Percentiles rank a stretch among this genome's conserved stretches.
phyloP scores from a whole-genome alignment of 805 yeast species.

The Ogataea wickerhamii region DNA sequence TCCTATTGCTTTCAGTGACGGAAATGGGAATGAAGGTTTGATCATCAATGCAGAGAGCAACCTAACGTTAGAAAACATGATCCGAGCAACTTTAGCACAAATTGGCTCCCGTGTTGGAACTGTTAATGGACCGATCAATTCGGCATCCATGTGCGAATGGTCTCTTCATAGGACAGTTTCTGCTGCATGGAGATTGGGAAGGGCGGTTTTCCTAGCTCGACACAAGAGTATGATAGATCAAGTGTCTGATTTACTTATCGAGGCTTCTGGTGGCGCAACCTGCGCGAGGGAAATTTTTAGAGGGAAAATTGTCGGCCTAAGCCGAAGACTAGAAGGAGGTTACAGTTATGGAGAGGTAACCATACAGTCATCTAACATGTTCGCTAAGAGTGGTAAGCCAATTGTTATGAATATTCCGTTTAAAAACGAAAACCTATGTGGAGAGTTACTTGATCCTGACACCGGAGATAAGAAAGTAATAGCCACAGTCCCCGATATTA shows the following conservation, averaged over 20 bases:
- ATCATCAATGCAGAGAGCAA: slow-evolving; percentile 33
- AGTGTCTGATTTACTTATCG: slow-evolving; percentile 35
- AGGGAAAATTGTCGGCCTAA: slow-evolving; percentile 44
- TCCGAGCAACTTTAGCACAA: slow-evolving; percentile 42
- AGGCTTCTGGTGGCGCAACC: slow-evolving; percentile 31
- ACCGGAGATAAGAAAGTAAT: slow-evolving; percentile 26
- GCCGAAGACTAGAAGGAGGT: slow-evolving; percentile 39
- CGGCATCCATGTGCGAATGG: slow-evolving; percentile 13
- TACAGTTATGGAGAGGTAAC: slow-evolving; percentile 44
- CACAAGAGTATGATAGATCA: slow-evolving; percentile 35
- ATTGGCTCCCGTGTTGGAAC: slow-evolving; percentile 39
- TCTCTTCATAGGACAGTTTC: slow-evolving; percentile 34
- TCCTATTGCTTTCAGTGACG: slow-evolving; percentile 31
- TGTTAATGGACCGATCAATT: slow-evolving; percentile 28
- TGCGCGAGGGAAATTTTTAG: slow-evolving; percentile 34
- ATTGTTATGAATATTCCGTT: slow-evolving; percentile 35
- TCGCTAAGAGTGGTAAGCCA: slow-evolving; percentile 18
- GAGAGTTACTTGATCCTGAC: slow-evolving; percentile 24
- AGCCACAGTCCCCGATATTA: slow-evolving; percentile 45
- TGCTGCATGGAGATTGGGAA: slow-evolving; percentile 46
- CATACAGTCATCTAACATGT: slow-evolving; percentile 19
- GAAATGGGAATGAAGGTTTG: slow-evolving; percentile 40
- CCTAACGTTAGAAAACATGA: slow-evolving; percentile 33
- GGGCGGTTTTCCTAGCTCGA: slow-evolving; percentile 39
- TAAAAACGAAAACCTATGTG: slow-evolving; percentile 45